Base-by-base conservation (phyloP, 2,329 filamentous ascomycete species). In the Teratosphaeria viscida region DNA sequence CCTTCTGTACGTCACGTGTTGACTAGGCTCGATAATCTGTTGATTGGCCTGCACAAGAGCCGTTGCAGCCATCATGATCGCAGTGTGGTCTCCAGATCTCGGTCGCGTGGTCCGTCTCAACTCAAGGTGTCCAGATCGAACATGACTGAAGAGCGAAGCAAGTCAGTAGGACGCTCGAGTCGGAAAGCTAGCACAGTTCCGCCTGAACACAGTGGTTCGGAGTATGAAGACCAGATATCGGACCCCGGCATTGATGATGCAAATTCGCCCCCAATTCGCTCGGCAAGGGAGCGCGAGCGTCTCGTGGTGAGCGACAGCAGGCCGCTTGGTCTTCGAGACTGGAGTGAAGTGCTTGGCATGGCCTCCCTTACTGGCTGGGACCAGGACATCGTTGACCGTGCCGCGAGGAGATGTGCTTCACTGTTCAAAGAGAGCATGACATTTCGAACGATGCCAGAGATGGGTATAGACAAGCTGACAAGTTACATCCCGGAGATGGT, bases 271-370 rank as follows among this genome's bases (percentile, higher is more conserved):
- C 16, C 43, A 49, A 6, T n/a, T 19, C 16, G n/a, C 3, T n/a
- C 16, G 5, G 6, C 43, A n/a, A 49, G 43, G n/a, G 23, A n/a
- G 16, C 43, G 43, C 3, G 43, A 49, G 43, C 43, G 19, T 19
- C 23, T 19, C 23, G 43, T 49, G 8, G 43, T 23, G 19, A 49
- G 43, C n/a, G 43, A 49, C 19, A 49, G 43, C 11, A 49, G 43
- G 16, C 29, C 54, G 11, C 57, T 79, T 70, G 78, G 72, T 14
- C 75, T 84, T 12, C 82, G 88, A 26, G 88, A 95, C 74, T 97
- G 92, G 92, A 88, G 85, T 65, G 89, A 95, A 65, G 82, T 96
- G 1, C 75, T 96, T 32, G 89, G 89, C 0, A 80, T 90, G 0
- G 92, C 92, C 2, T 82, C 89, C 0, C 75, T 95, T 56, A 82